Evolutionary conservation across 1,284 basidiomycete species (phyloP).

Genomic region (Takashimella koratensis): DNA sequence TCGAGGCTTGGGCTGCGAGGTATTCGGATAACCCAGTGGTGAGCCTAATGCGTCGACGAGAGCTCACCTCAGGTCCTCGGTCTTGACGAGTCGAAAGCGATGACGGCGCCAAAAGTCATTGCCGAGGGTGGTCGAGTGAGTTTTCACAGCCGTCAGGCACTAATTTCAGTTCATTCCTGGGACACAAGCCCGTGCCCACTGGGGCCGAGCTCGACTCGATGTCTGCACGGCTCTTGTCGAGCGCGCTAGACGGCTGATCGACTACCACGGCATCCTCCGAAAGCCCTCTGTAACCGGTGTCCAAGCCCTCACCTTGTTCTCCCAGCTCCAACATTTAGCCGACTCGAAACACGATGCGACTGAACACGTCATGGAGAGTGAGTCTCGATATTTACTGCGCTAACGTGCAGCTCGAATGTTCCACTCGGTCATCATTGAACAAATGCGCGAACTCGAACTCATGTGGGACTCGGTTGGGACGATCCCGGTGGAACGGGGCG

Average conservation of each 20-base stretch:
- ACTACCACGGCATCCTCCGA: constrained; percentile 24
- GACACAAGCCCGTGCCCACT: constrained; percentile 24
- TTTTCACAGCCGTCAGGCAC: background rate
- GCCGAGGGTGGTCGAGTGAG: background rate
- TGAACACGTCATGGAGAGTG: constrained; percentile 29
- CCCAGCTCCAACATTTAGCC: constrained; percentile 28
- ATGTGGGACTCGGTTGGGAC: constrained; percentile 20
- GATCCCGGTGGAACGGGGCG: constrained; percentile 15
- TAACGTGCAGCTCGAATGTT: constrained; percentile 20
- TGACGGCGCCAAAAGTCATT: background rate
- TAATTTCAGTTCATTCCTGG: constrained; percentile 22
- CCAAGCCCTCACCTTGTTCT: constrained; percentile 30
- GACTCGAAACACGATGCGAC: constrained; percentile 13
- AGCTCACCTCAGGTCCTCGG: too few species aligned
- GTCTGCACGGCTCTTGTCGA: constrained; percentile 31
- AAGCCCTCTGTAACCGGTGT: constrained; percentile 30
- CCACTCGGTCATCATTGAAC: constrained; percentile 28
- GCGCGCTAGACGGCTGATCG: constrained; percentile 30
- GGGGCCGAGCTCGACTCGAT: constrained; percentile 25
- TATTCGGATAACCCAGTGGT: constrained; percentile 41
- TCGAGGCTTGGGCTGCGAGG: constrained; percentile 41
- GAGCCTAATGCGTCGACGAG: too few species aligned
- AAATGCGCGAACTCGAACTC: constrained; percentile 25
- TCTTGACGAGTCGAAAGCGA: constrained; percentile 11
- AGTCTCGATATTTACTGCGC: constrained; percentile 3